Percentiles rank a stretch among this genome's conserved stretches.
These are phyloP conservation scores for Cryptomeria japonica DNA, from an alignment of 75 land plant genomes.

Conservation along the genomic window DNA sequence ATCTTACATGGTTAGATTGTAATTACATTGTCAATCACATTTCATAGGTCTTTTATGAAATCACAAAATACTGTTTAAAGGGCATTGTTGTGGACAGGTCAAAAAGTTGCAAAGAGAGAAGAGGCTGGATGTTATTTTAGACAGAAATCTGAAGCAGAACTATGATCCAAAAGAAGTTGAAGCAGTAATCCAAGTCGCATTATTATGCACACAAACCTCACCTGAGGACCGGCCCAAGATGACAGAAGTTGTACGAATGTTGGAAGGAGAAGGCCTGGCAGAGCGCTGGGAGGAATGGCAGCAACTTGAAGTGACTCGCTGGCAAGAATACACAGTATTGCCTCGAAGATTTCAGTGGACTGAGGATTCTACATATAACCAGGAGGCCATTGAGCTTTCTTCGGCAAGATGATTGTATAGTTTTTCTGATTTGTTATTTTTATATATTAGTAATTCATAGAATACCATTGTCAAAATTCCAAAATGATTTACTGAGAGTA, in stretches of 20 bases:
- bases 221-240: conserved; percentile 63
- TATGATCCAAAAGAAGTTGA: conserved; percentile 56
- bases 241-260: conserved; percentile 62
- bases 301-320: conserved; percentile 29
- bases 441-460: background rate
- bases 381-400: conserved; percentile 52
- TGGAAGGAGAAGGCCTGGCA: conserved; percentile 57
- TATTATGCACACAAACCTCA: conserved; percentile 54
- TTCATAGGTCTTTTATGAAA: background rate
- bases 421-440: background rate
- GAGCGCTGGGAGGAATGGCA: conserved; percentile 60
- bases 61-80: background rate
- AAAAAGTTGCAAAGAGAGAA: conserved; percentile 57
- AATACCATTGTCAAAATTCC: background rate
- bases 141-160: conserved; percentile 38
- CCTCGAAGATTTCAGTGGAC: conserved; percentile 35
- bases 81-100: conserved; percentile 26
- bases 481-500: background rate
- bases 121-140: conserved; percentile 50
- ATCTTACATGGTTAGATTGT: no score
- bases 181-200: conserved; percentile 54
- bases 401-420: conserved; percentile 26
- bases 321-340: conserved; percentile 26
- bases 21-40: background rate
- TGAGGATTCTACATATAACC: conserved; percentile 50